Conservation (phyloP, 176 grass and related monocot genomes). For the Eremochloa ophiuroides region DNA sequence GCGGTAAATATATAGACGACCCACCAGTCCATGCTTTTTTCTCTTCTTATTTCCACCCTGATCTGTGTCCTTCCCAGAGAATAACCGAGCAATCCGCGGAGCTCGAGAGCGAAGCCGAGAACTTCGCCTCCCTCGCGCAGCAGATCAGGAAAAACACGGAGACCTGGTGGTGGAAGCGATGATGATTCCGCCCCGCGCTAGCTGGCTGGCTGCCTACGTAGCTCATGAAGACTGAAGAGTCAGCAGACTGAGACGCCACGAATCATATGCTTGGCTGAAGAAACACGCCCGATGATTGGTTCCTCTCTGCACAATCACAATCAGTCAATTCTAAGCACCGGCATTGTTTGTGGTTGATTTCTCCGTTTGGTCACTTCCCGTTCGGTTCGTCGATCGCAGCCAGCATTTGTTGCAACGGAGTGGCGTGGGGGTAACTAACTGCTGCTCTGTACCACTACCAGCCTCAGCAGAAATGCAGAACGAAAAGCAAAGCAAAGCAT, state of each 20-base stretch:
- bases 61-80: slow-evolving; percentile 39
- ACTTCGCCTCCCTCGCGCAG: slow-evolving; percentile 63
- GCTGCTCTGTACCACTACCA: neutral
- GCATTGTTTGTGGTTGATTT: neutral
- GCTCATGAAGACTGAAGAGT: neutral
- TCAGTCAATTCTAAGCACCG: neutral
- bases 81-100: slow-evolving; percentile 68
- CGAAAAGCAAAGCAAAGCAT: neutral
- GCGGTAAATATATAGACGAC: slow-evolving; percentile 35
- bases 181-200: neutral
- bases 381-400: neutral
- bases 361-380: neutral
- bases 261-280: neutral
- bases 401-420: neutral
- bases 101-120: slow-evolving; percentile 74
- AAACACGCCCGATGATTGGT: neutral
- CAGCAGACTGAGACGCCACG: neutral
- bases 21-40: neutral
- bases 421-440: neutral
- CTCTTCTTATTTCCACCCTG: no score
- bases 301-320: neutral
- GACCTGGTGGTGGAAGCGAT: slow-evolving; percentile 87
- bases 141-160: slow-evolving; percentile 72
- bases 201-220: neutral
- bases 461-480: neutral